Base-by-base conservation (phyloP, 768 basidiomycete species). In the Tulasnella sp. region DNA sequence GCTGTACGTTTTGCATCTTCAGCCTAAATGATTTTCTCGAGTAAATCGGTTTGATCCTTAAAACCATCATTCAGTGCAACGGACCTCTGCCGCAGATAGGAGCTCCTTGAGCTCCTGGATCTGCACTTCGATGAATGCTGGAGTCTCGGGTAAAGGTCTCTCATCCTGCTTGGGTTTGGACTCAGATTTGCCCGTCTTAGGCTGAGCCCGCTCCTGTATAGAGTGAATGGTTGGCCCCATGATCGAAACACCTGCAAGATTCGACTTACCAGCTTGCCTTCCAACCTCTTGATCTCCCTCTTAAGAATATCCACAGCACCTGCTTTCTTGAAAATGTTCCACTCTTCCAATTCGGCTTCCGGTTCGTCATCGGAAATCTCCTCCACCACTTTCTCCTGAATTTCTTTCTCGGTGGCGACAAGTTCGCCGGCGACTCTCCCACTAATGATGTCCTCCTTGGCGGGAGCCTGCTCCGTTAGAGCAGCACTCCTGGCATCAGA, bases 131-230 rank as follows among this genome's bases (percentile, higher is more conserved):
- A 97, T 88, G 8, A 89, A 88, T 14, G 96, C 90, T 69, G 97
- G 90, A 24, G 90, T 92, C 82, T 91, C 93, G 77, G 96, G 83
- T 2, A 90, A 88, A 46, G 92, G 91, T 82, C 89, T 93, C 87
- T 98, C 96, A 86, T 97, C 96, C 60, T 96, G 94, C 82, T 97
- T 95, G 78, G 97, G 90, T 83, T 93, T 93, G 78, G 92, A 91
- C 3, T 89, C 85, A 40, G 92, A 91, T 28, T 90, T 92, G 3
- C 90, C 83, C 42, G 93, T 90, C 85, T 97, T 96, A 16, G 88
- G 86, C 73, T 91, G 88, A 88, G 95, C 90, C 82, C 96, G 91
- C 81, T 89, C 88, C 96, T 97, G 83, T 54, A 80, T 80, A 37
- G 28, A 28, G 64, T 69, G 4, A 37, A 37, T 69, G 11, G 4